Evolutionary conservation across 352 stramenopile genomes (phyloP), one percentile per base, ranked within the genome.

Genomic region (Phytopythium aichiense): DNA sequence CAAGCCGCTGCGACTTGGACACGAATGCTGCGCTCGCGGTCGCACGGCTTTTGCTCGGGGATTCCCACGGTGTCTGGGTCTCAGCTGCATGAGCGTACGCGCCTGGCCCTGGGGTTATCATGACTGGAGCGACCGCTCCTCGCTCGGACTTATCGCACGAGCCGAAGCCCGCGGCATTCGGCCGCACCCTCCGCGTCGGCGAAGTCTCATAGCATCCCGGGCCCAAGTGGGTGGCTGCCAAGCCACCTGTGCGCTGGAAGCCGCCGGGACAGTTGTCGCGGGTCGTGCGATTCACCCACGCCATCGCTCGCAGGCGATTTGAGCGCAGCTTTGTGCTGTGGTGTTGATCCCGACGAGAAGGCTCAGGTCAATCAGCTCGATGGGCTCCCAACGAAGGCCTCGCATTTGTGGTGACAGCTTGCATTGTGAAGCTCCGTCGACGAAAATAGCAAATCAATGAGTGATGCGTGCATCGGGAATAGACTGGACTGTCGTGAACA

Each of bases 241-340:
- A 35, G 5, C 53, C 56, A 7, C 60, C 54, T 4, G 71, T 70
- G 7, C 54, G 30, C 25, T 76, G 68, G 30, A 86, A 67, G 33
- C 67, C 77, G 4, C 73, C 72, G 4, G 67, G 64, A 33, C 70
- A 73, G 54, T 84, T 77, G 18, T 88, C 76, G 9, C 82, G 78
- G 11, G 62, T 82, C 56, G 82, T 89, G 40, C 82, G 82, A 48
- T 85, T 84, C 57, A 89, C 82, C 82, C 82, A 91, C 60, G 82
- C 82, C 82, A 91, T 91, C 9, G 35, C 52, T 31, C 25, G 6
- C 28, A 31, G 28, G 28, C 20, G 31, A 56, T 22, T 13, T 15
- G 37, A 7, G 37, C 37, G 18, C 37, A 16, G 11, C 13, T 13
- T 45, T 22, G 40, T 22, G 40, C 16, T 45, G 16, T 1, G 7